Percentiles rank a stretch among this genome's conserved stretches.
These are phyloP conservation scores for Colletotrichum acutatum DNA, from an alignment of 2,329 filamentous ascomycete genomes.

Conservation along the genomic window DNA sequence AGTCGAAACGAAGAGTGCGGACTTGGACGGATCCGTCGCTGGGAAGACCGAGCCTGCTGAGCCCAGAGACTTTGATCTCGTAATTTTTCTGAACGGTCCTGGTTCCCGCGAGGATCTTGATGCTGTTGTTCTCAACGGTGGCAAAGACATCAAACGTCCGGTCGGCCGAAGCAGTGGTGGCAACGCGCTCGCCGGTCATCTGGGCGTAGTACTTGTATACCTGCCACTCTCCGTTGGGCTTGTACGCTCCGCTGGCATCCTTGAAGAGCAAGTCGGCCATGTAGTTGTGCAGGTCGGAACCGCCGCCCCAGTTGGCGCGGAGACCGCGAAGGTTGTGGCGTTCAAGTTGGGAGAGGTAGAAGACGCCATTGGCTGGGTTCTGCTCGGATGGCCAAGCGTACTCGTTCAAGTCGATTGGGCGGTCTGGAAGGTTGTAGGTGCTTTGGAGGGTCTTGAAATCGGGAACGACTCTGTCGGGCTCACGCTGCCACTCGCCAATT, in stretches of 20 bases:
- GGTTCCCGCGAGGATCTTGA: constrained; percentile 12
- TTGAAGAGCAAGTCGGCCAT: constrained; percentile 49
- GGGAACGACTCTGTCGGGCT: constrained; percentile 10
- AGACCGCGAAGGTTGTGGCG: constrained; percentile 54
- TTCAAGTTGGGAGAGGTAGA: constrained; percentile 59
- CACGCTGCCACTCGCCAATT: constrained; percentile 13
- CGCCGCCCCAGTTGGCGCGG: constrained; percentile 57
- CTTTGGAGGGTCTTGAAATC: constrained; percentile 41
- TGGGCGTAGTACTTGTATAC: constrained; percentile 25
- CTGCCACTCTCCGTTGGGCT: constrained; percentile 24
- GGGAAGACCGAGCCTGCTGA: neutral
- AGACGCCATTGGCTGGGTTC: constrained; percentile 52
- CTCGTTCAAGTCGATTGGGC: constrained; percentile 59
- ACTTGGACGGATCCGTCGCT: neutral
- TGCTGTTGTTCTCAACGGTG: neutral
- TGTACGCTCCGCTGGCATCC: neutral
- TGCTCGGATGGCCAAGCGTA: constrained; percentile 55
- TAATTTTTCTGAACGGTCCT: neutral
- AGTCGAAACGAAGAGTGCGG: neutral
- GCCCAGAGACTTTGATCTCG: neutral
- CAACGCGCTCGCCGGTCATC: constrained; percentile 22
- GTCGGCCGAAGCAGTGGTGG: constrained; percentile 5
- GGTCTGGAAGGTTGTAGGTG: constrained; percentile 44
- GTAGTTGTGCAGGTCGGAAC: constrained; percentile 54
- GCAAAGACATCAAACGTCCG: constrained; percentile 21